These are phyloP conservation scores for Claviceps cyperi DNA, from an alignment of 2,329 filamentous ascomycete species.

Conservation along the genomic window DNA sequence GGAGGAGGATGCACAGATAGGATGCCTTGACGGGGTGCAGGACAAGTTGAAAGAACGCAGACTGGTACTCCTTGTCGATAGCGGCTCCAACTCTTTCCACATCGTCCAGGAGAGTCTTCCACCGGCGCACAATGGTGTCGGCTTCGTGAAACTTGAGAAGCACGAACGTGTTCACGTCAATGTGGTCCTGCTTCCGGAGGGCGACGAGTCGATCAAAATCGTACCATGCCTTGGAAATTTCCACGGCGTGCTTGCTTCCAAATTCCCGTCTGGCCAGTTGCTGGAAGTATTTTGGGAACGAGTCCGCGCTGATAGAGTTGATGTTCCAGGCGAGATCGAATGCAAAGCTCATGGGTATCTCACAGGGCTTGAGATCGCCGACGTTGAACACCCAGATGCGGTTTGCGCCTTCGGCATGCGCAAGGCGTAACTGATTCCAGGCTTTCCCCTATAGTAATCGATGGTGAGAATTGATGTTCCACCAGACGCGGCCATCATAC, in stretches of 20 bases:
- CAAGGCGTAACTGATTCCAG: conserved; percentile 39
- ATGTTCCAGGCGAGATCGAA: conserved; percentile 44
- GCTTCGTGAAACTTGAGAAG: conserved; percentile 46
- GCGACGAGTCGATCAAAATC: conserved; percentile 35
- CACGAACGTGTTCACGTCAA: conserved; percentile 41
- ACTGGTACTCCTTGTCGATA: conserved; percentile 27
- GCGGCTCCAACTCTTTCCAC: conserved; percentile 30
- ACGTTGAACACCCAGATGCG: conserved; percentile 50
- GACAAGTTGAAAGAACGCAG: conserved; percentile 46
- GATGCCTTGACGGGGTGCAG: conserved; percentile 45
- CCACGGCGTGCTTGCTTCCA: conserved; percentile 26
- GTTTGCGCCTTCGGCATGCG: conserved; percentile 31
- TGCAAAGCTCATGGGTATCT: conserved; percentile 39
- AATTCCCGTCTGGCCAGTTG: conserved; percentile 37
- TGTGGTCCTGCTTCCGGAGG: conserved; percentile 44
- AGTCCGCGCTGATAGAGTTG: conserved; percentile 24
- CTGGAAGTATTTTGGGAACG: conserved; percentile 28
- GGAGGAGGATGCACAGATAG: conserved; percentile 36
- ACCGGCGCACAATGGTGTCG: conserved; percentile 36
- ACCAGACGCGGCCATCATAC: neutral
- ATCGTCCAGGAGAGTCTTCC: conserved; percentile 30
- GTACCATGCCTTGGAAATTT: conserved; percentile 35
- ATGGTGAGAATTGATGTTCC: neutral
- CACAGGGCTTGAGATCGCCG: conserved; percentile 45
- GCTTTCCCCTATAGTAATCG: conserved; percentile 16